Percentiles rank a stretch among this genome's conserved stretches.
Evolutionary conservation across 2,329 filamentous ascomycete species (phyloP).

Genomic region (Ophiosphaerella herpotricha): DNA sequence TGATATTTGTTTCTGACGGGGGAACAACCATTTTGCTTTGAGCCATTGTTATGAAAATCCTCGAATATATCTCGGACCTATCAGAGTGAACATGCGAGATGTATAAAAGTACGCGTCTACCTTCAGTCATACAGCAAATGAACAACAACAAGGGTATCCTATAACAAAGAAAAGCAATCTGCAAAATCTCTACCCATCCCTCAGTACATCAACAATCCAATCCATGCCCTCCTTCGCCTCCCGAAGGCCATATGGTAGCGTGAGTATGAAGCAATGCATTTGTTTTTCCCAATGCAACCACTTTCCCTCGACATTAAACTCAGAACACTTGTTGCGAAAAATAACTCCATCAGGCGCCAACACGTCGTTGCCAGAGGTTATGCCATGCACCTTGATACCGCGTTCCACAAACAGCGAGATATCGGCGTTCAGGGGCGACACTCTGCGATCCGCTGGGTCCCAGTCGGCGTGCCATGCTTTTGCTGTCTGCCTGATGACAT

Average conservation of each 20-base stretch:
- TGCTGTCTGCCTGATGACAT: slow-evolving; percentile 50
- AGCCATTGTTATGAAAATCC: too few species aligned
- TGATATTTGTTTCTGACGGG: too few species aligned
- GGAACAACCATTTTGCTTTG: too few species aligned
- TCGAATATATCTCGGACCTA: too few species aligned
- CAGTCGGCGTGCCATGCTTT: slow-evolving; percentile 48
- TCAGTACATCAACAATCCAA: slow-evolving; percentile 51
- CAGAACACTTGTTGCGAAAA: slow-evolving; percentile 54
- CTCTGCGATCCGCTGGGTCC: slow-evolving; percentile 50
- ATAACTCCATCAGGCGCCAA: slow-evolving; percentile 57
- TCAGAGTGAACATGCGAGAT: too few species aligned
- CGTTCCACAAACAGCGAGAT: slow-evolving; percentile 46
- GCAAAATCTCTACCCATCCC: slow-evolving; percentile 20
- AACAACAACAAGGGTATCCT: slow-evolving; percentile 3
- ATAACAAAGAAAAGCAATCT: background rate
- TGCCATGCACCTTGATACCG: slow-evolving; percentile 56
- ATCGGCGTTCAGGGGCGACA: slow-evolving; percentile 56
- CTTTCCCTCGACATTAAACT: slow-evolving; percentile 52
- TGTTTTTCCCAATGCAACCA: slow-evolving; percentile 65
- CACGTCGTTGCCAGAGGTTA: slow-evolving; percentile 59
- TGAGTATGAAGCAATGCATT: slow-evolving; percentile 64
- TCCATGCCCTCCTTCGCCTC: slow-evolving; percentile 54
- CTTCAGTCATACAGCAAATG: too few species aligned
- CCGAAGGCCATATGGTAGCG: slow-evolving; percentile 53
- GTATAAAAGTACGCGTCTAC: too few species aligned